phyloP scores from a whole-genome alignment of 2,329 filamentous ascomycete species.

The Cytospora piceicola region DNA sequence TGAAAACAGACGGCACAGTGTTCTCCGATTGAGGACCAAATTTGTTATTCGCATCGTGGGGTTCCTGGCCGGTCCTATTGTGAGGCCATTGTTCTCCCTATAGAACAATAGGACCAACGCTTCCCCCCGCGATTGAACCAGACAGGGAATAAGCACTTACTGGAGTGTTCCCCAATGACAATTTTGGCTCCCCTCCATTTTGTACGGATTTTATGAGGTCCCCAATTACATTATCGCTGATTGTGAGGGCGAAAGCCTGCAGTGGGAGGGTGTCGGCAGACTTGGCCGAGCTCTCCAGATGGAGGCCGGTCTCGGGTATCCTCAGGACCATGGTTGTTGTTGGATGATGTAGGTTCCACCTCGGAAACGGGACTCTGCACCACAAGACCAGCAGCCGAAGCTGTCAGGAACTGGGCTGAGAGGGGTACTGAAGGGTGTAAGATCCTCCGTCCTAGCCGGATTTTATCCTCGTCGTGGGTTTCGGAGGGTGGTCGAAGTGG shows the following conservation, averaged over 20 bases:
- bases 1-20: neutral
- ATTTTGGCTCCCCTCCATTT: constrained; percentile 58
- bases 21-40: constrained; percentile 3
- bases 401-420: constrained; percentile 30
- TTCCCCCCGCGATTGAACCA: neutral
- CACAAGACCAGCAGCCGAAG: constrained; percentile 31
- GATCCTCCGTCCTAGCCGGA: constrained; percentile 4
- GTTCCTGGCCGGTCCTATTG: neutral
- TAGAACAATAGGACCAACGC: constrained; percentile 25
- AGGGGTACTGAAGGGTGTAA: constrained; percentile 8
- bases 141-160: constrained; percentile 50
- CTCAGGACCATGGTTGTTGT: constrained; percentile 46
- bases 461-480: constrained; percentile 7
- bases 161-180: constrained; percentile 61
- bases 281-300: constrained; percentile 57
- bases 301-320: constrained; percentile 61
- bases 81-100: constrained; percentile 28
- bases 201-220: constrained; percentile 65
- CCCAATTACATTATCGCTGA: constrained; percentile 62
- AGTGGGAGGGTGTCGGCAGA: constrained; percentile 49
- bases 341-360: constrained; percentile 24
- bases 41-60: neutral
- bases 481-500: neutral
- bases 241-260: constrained; percentile 62
- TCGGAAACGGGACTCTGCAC: constrained; percentile 27